Evolutionary conservation across 805 yeast species (phyloP).

Genomic region (Starmerella powellii): DNA sequence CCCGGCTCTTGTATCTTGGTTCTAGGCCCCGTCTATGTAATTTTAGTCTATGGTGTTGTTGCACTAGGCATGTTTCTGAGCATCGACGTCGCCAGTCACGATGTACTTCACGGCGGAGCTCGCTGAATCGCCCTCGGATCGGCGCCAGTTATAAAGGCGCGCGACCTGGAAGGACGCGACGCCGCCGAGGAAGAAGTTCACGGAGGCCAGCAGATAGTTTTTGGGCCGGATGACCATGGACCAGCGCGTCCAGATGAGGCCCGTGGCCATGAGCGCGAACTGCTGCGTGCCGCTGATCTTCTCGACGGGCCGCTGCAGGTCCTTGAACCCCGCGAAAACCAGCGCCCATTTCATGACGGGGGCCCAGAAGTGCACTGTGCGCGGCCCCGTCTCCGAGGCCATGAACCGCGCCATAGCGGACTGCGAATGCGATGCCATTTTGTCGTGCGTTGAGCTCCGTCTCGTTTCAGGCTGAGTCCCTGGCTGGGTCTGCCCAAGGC

Average conservation of each 20-base stretch:
- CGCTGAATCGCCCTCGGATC: constrained; percentile 48
- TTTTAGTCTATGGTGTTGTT: too few species aligned
- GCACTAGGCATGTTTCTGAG: too few species aligned
- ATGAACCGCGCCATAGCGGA: constrained; percentile 50
- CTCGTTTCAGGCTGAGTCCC: background rate
- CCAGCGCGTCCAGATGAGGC: constrained; percentile 97
- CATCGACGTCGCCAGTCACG: constrained; percentile 20
- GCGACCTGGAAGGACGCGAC: constrained; percentile 78
- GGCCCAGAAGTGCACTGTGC: constrained; percentile 95
- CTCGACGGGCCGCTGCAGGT: constrained; percentile 82
- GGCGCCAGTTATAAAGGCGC: constrained; percentile 61
- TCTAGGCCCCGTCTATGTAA: too few species aligned
- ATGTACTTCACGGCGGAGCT: constrained; percentile 49
- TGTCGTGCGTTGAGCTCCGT: background rate
- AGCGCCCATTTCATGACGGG: constrained; percentile 56
- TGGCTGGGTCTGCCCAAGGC: background rate
- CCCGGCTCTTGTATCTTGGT: too few species aligned
- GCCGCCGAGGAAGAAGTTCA: constrained; percentile 80
- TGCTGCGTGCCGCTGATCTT: constrained; percentile 82
- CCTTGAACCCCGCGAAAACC: constrained; percentile 84
- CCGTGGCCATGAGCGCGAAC: constrained; percentile 77
- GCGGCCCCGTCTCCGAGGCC: constrained; percentile 87
- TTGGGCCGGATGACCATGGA: constrained; percentile 84
- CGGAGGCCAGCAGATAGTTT: constrained; percentile 77
- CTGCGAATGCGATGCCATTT: constrained; percentile 15